Base-by-base conservation (phyloP, 2,329 filamentous ascomycete genomes). In the Cladosporium cucumerinum region DNA sequence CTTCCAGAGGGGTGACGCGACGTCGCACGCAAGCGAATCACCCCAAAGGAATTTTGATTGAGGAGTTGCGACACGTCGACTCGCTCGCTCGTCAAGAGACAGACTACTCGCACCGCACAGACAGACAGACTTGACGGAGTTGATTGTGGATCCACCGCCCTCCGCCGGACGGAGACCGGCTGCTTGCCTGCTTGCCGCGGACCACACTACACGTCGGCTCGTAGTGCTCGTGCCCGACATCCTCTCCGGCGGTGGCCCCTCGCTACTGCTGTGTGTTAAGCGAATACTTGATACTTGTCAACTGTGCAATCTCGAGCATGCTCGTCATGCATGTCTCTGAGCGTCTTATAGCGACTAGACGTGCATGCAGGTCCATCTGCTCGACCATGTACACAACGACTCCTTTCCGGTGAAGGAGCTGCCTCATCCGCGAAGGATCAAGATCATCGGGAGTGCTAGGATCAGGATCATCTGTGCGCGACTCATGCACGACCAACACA, bases 401-500 rank as follows among this genome's bases (percentile, higher is more conserved):
- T 46, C n/a, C 39, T 46, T 28, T 36, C 30, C 54, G 54, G 32
- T 36, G 54, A 39, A 57, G 54, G 54, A 21, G 30, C 30, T 25
- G 21, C 30, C 54, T 39, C 21, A 26, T 11, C 32, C 54, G 54
- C 32, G 32, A 57, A 57, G 32, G 54, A 57, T 57, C 54, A 57
- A 54, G 51, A 54, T 54, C 51, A 54, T 16, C 51, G 32, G 51
- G 51, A 54, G 26, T 51, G 48, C 48, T 8, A 28, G 30, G 28
- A 28, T 21, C 54, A 36, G 54, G 54, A 57, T 34, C 54, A 12
- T 32, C 6, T 39, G 28, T 46, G 55, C 55, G 16, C 55, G 55
- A 58, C 34, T 58, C 55, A 36, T 58, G 55, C 51, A 23, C 16
- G 30, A 58, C 36, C 55, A 58, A 58, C 55, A 46, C 55, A 21